phyloP scores from a whole-genome alignment of 768 basidiomycete genomes.

The Kwoniella pini region DNA sequence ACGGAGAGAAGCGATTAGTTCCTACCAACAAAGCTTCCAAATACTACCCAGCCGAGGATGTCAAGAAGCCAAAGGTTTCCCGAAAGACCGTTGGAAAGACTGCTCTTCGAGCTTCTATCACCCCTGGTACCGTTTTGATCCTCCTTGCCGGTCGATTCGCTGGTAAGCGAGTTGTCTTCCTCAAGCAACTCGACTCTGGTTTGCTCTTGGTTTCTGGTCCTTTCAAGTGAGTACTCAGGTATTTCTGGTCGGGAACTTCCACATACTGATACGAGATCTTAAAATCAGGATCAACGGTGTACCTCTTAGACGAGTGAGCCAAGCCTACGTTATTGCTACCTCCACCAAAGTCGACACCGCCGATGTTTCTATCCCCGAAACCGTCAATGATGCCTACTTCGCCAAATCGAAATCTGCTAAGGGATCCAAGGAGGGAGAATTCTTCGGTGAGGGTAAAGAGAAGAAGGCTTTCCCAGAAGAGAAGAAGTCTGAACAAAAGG shows the following conservation, averaged over 20 bases:
- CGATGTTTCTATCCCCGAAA: conserved; percentile 66
- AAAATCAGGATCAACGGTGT: conserved; percentile 83
- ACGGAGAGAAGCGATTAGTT: conserved; percentile 82
- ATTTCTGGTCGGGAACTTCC: not conserved
- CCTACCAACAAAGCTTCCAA: conserved; percentile 73
- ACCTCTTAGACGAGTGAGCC: conserved; percentile 94
- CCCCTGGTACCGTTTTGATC: conserved; percentile 91
- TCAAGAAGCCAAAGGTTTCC: conserved; percentile 83
- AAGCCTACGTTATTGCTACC: conserved; percentile 98
- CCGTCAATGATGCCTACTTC: conserved; percentile 94
- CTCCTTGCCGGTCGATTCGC: conserved; percentile 96
- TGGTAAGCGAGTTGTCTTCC: conserved; percentile 96
- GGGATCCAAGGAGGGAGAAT: conserved; percentile 88
- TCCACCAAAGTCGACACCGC: conserved; percentile 87
- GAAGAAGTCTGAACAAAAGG: conserved; percentile 89
- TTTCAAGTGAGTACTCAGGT: conserved; percentile 64
- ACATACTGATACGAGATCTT: conserved; percentile 9
- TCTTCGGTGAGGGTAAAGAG: conserved; percentile 89
- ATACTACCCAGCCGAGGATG: conserved; percentile 72
- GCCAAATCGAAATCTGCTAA: conserved; percentile 72
- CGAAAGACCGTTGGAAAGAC: conserved; percentile 74
- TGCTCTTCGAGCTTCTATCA: conserved; percentile 80
- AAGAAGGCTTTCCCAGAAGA: conserved; percentile 83
- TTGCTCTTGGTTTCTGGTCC: conserved; percentile 94
- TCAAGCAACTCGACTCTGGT: conserved; percentile 87